Conservation (phyloP, 176 grass and related monocot species). For the Olyra latifolia region DNA sequence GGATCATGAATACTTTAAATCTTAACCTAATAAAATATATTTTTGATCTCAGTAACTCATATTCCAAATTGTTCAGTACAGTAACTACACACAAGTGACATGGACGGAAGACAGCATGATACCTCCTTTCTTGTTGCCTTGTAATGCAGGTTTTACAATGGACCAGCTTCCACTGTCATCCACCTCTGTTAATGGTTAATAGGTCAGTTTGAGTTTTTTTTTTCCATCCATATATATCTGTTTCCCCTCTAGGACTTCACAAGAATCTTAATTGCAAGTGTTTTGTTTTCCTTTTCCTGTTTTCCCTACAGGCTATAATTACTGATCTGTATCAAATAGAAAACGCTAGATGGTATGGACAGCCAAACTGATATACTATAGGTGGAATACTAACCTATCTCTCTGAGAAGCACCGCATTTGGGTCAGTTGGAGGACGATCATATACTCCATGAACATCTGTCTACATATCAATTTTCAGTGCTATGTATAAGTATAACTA, state of each 20-base stretch:
- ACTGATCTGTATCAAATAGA: not conserved
- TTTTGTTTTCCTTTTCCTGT: not conserved
- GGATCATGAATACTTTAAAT: not conserved
- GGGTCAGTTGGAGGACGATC: constrained; percentile 84
- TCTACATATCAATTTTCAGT: constrained; percentile 60
- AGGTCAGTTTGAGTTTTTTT: not conserved
- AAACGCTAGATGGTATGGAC: not conserved
- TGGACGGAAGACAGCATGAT: not conserved
- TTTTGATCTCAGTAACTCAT: not conserved
- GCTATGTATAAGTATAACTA: not conserved
- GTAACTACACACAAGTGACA: not conserved
- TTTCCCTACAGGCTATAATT: constrained; percentile 4
- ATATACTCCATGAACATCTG: constrained; percentile 96
- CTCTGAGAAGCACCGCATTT: constrained; percentile 83
- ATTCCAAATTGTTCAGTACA: not conserved
- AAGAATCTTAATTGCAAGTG: not conserved
- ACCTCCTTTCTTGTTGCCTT: constrained; percentile 60
- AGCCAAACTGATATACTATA: constrained; percentile 22
- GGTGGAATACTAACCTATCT: constrained; percentile 66
- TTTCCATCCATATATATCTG: not conserved
- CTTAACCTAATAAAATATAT: not conserved
- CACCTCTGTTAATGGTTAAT: constrained; percentile 55
- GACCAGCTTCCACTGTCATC: constrained; percentile 74
- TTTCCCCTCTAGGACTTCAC: not conserved
- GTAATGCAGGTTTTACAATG: constrained; percentile 62